phyloP scores from a whole-genome alignment of 192 early-diverging fungal species.

The Ambispora gerdemannii region DNA sequence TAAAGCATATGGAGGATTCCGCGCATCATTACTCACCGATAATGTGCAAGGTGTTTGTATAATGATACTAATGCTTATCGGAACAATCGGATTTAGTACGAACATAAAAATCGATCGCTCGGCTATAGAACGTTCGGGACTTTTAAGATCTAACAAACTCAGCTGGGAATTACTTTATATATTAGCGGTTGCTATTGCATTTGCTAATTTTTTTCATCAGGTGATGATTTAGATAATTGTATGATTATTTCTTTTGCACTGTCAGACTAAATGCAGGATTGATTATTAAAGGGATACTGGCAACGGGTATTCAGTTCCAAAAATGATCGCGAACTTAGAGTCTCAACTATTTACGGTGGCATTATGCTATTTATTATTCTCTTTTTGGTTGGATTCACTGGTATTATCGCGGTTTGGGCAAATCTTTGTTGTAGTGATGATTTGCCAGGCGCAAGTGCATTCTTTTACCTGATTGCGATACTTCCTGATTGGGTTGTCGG shows the following conservation, averaged over 20 bases:
- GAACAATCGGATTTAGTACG: slow-evolving; percentile 44
- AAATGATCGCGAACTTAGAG: slow-evolving; percentile 51
- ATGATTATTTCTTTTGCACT: not conserved
- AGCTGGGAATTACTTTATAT: too few relatives aligned
- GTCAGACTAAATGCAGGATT: not conserved
- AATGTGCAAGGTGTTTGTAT: slow-evolving; percentile 51
- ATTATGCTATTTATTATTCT: slow-evolving; percentile 49
- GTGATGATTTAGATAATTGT: slow-evolving; percentile 31
- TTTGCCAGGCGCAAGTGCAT: slow-evolving; percentile 50
- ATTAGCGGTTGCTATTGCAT: slow-evolving; percentile 52
- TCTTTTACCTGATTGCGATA: slow-evolving; percentile 54
- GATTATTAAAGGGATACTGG: slow-evolving; percentile 54
- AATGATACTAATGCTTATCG: slow-evolving; percentile 47
- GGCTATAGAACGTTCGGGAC: slow-evolving; percentile 38
- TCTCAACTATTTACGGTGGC: slow-evolving; percentile 49
- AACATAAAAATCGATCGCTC: slow-evolving; percentile 43
- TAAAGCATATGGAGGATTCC: slow-evolving; percentile 53
- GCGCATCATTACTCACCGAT: slow-evolving; percentile 58
- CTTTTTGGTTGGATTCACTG: slow-evolving; percentile 52
- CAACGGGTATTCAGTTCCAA: slow-evolving; percentile 62
- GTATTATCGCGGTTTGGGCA: slow-evolving; percentile 61
- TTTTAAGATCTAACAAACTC: slow-evolving; percentile 58
- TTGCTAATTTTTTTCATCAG: slow-evolving; percentile 64
- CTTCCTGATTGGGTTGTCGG: slow-evolving; percentile 55
- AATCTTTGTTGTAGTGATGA: too few relatives aligned